phyloP scores from a whole-genome alignment of 345 rosid species.

The Populus euphratica region DNA sequence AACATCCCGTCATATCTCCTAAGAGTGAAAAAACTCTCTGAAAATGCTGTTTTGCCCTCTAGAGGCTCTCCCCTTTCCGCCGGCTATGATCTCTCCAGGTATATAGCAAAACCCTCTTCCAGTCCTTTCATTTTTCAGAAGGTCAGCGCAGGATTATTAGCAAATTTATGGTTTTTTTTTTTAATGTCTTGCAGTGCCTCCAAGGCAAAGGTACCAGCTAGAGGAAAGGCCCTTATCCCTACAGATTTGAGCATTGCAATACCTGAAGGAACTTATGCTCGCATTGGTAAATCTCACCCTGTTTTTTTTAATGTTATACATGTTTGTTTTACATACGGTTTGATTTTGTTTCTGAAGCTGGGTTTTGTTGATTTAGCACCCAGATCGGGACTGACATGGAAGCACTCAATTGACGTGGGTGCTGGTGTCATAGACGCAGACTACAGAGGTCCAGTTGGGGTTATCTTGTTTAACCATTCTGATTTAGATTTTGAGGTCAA shows the following conservation, averaged over 20 bases:
- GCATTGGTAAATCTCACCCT: slow-evolving; percentile 41
- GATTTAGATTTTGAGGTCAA: slow-evolving; percentile 64
- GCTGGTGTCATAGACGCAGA: slow-evolving; percentile 81
- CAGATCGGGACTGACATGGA: slow-evolving; percentile 77
- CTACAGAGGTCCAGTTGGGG: slow-evolving; percentile 75
- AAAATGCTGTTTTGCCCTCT: slow-evolving; percentile 64
- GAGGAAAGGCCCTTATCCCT: slow-evolving; percentile 76
- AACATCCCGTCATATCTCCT: slow-evolving; percentile 26
- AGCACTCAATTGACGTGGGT: slow-evolving; percentile 75
- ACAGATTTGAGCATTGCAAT: slow-evolving; percentile 74
- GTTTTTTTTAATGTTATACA: no score
- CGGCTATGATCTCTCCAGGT: slow-evolving; percentile 79
- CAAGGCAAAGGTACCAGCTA: slow-evolving; percentile 63
- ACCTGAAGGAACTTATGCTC: slow-evolving; percentile 69
- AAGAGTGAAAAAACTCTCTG: slow-evolving; percentile 69
- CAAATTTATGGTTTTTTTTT: not conserved
- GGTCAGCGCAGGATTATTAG: not conserved
- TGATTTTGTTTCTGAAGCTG: not conserved
- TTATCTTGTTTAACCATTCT: slow-evolving; percentile 62
- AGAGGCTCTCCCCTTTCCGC: slow-evolving; percentile 73
- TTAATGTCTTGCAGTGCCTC: slow-evolving; percentile 39
- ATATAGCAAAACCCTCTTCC: not conserved
- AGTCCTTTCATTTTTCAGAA: not conserved
- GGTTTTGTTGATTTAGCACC: slow-evolving; percentile 36
- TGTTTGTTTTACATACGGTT: no score